Base-by-base conservation (phyloP, 2,329 filamentous ascomycete species). In the Dothistroma septosporum region DNA sequence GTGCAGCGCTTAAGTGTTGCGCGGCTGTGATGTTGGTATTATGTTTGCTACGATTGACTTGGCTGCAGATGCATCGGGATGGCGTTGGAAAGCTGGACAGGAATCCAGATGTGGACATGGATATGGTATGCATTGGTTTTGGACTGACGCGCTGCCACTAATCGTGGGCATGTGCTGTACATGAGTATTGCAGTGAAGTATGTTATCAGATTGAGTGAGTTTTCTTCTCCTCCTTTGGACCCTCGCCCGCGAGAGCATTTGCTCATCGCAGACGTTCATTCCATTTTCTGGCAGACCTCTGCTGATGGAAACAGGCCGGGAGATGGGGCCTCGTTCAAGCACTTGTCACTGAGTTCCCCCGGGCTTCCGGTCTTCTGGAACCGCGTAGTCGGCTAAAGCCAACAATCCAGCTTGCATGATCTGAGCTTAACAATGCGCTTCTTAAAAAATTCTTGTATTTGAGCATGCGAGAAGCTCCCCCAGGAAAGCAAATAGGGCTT, bases 1-100 rank as follows among this genome's bases (percentile, higher is more conserved):
- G 94, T 99, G 94, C 87, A 95, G 91, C 78, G 93, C 92, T 81
- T 97, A 60, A 64, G 31, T 9, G 59, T 24, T 24, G 16, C 19
- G 37, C 12, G 50, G 16, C 10, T 48, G 32, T 54, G 7, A 41
- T 41, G 41, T 52, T 48, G 53, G 58, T 61, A 58, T 59, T 58
- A 59, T 49, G 54, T 61, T 58, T 44, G 32, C 16, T 60, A 55
- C 24, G 48, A 28, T 10, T 53, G n/a, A 24, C 47, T 44, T 12
- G 56, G 22, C 33, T 28, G 35, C 16, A 22, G 62, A 58, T 55
- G 66, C 59, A 58, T 65, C 31, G 35, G 50, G 44, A 60, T 52
- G 61, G 64, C 57, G 56, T 62, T 62, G 57, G 41, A 54, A 52
- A 12, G 62, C 58, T 57, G 59, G 55, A 56, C 47, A 56, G 54